A percentile compares a stretch with the other conserved stretches of the same genome.
Evolutionary conservation across 1,139 yeast species (phyloP).

Genomic region (Suhomyces coccinellae): DNA sequence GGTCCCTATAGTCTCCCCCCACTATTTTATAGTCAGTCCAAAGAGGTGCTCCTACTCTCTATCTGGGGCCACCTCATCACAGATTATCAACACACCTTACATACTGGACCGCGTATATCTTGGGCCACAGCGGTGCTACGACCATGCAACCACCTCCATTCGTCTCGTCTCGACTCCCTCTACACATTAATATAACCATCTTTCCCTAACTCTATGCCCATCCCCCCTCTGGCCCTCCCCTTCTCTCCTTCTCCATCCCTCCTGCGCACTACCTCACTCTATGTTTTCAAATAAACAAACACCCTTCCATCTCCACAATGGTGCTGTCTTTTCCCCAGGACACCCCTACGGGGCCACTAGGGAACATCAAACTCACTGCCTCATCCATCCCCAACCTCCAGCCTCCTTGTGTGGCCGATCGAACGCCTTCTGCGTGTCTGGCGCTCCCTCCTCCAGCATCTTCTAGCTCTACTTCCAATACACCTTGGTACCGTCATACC

Average conservation of each 20-base stretch:
- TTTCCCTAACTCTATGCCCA: too few species aligned
- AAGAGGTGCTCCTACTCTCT: too few species aligned
- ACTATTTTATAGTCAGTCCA: too few species aligned
- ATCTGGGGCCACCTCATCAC: too few species aligned
- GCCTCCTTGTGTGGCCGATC: slow-evolving; percentile 13
- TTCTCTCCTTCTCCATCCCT: background rate
- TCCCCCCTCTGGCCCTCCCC: background rate
- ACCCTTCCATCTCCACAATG: slow-evolving; percentile 4
- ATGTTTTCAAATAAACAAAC: slow-evolving; percentile 6
- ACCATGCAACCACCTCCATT: background rate
- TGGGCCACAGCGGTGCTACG: too few species aligned
- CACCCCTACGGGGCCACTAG: slow-evolving; percentile 5
- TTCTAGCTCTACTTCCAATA: slow-evolving; percentile 9
- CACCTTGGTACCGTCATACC: slow-evolving; percentile 16
- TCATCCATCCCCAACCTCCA: slow-evolving; percentile 17
- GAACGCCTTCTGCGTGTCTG: background rate
- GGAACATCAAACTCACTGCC: slow-evolving; percentile 11
- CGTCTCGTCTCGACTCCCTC: background rate
- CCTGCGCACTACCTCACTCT: slow-evolving; percentile 1
- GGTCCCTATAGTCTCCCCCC: too few species aligned
- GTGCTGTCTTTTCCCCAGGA: slow-evolving; percentile 7
- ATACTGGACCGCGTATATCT: too few species aligned
- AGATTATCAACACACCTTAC: background rate
- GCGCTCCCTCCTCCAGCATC: slow-evolving; percentile 10
- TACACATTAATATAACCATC: background rate